A percentile compares a stretch with the other conserved stretches of the same genome.
These are phyloP conservation scores for Brassica juncea DNA, from an alignment of 345 rosid genomes.

Conservation along the genomic window DNA sequence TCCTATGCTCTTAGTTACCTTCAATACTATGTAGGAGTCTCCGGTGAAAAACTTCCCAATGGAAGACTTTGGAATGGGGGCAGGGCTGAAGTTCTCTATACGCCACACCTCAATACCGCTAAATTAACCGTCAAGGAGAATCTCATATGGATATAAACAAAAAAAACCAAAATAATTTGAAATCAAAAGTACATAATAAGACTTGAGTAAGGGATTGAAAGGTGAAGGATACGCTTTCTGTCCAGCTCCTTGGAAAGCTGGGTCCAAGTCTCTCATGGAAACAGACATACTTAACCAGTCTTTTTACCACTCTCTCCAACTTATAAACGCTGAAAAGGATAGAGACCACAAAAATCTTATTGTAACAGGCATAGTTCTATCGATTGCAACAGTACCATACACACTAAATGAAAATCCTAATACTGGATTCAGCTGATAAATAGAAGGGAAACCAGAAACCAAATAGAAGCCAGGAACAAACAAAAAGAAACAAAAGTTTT, in stretches of 20 bases:
- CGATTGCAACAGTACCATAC: background rate
- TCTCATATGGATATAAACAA: background rate
- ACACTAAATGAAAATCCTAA: background rate
- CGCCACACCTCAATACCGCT: conserved; percentile 98
- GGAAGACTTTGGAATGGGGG: conserved; percentile 64
- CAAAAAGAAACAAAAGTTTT: background rate
- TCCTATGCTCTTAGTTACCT: conserved; percentile 47
- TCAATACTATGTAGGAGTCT: conserved; percentile 88
- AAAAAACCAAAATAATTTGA: background rate
- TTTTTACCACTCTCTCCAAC: conserved; percentile 41
- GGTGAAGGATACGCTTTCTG: conserved; percentile 91
- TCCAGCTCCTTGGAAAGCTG: conserved; percentile 98
- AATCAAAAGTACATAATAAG: background rate
- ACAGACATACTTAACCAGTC: conserved; percentile 66
- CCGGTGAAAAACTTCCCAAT: conserved; percentile 90
- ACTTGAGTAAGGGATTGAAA: background rate
- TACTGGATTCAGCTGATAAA: conserved; percentile 9
- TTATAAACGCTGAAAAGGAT: conserved; percentile 35
- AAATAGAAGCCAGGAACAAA: background rate
- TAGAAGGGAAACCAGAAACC: background rate
- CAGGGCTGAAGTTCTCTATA: conserved; percentile 84
- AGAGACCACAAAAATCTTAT: background rate
- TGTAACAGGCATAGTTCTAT: background rate
- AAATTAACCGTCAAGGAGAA: conserved; percentile 53
- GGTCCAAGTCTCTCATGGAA: conserved; percentile 97